These are phyloP conservation scores for Anthostomella pinea DNA, from an alignment of 2,329 filamentous ascomycete species.

Conservation along the genomic window DNA sequence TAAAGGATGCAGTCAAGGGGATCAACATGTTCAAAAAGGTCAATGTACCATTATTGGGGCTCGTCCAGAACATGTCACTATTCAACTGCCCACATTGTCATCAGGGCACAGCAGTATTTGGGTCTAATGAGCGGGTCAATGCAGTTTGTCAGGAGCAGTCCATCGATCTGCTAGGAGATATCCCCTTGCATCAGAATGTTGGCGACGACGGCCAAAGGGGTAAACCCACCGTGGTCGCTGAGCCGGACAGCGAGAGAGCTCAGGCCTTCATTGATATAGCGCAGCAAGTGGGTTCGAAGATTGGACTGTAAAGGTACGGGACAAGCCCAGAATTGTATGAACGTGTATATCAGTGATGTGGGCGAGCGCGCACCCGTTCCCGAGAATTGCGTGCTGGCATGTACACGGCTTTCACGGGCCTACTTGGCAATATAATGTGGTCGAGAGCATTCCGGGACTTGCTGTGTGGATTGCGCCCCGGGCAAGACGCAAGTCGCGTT, in stretches of 20 bases:
- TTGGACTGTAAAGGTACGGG: conserved; percentile 40
- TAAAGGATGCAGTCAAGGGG: conserved; percentile 88
- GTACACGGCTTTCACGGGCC: no score
- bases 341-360: background rate
- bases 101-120: conserved; percentile 73
- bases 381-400: no score
- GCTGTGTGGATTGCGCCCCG: no score
- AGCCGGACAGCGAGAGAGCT: conserved; percentile 72
- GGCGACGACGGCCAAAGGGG: conserved; percentile 85
- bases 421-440: no score
- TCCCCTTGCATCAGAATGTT: conserved; percentile 82
- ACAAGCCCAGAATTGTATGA: background rate
- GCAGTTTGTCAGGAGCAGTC: conserved; percentile 68
- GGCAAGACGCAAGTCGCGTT: no score
- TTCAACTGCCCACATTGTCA: conserved; percentile 79
- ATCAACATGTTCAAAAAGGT: conserved; percentile 92
- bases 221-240: conserved; percentile 84
- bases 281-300: conserved; percentile 46
- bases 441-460: no score
- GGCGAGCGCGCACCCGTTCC: no score
- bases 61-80: conserved; percentile 89
- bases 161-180: conserved; percentile 80
- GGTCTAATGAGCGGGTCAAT: conserved; percentile 61
- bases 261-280: conserved; percentile 72
- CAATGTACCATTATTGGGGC: conserved; percentile 74